A percentile compares a stretch with the other conserved stretches of the same genome.
Conservation (phyloP, 1,284 basidiomycete genomes). For the Sporisorium scitamineum region DNA sequence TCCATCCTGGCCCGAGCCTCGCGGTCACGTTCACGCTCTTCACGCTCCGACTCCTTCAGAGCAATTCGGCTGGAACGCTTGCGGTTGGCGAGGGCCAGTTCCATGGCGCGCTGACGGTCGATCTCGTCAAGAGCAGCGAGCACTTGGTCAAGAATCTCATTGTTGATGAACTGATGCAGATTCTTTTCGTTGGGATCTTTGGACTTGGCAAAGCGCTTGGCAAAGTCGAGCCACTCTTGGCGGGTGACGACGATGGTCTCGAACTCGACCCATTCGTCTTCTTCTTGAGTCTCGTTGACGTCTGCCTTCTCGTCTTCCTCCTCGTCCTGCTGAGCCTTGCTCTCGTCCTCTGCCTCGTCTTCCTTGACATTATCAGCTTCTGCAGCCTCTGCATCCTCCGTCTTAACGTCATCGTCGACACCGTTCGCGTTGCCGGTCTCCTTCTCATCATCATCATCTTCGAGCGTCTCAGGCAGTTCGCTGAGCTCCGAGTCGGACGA, state of each 20-base stretch:
- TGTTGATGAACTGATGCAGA: constrained; percentile 77
- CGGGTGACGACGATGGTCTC: constrained; percentile 79
- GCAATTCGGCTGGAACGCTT: constrained; percentile 88
- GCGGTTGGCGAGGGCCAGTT: constrained; percentile 77
- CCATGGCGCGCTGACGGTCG: constrained; percentile 74
- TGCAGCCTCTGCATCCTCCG: constrained; percentile 15
- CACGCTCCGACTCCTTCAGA: constrained; percentile 74
- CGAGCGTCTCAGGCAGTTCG: constrained; percentile 52
- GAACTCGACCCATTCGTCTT: constrained; percentile 67
- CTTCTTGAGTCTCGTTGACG: constrained; percentile 43
- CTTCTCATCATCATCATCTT: constrained; percentile 15
- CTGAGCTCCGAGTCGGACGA: constrained; percentile 63
- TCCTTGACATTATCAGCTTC: constrained; percentile 61
- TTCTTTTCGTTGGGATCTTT: constrained; percentile 83
- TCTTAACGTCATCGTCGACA: constrained; percentile 18
- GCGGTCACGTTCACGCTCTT: constrained; percentile 71
- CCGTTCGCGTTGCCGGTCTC: constrained; percentile 6
- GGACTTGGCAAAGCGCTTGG: constrained; percentile 78
- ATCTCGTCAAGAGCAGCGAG: constrained; percentile 71
- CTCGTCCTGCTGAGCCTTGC: constrained; percentile 39
- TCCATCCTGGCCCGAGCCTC: constrained; percentile 69
- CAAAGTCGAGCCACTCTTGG: constrained; percentile 76
- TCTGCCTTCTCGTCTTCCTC: constrained; percentile 56
- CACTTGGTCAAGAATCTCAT: constrained; percentile 78
- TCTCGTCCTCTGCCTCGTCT: constrained; percentile 7